phyloP scores from a whole-genome alignment of 495 filamentous ascomycete genomes.

The Penicillium salamii region DNA sequence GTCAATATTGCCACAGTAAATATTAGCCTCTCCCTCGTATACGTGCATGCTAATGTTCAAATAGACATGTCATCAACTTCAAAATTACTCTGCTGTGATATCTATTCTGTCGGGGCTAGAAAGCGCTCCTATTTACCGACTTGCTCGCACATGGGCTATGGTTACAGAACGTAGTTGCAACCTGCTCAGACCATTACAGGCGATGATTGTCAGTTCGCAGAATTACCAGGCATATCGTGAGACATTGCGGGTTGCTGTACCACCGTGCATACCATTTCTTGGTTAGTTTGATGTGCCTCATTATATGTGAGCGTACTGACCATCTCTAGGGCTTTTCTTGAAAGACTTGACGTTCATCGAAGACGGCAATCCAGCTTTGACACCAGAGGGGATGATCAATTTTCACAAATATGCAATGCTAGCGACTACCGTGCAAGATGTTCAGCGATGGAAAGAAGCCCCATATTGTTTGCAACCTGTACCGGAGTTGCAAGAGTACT shows the following conservation, averaged over 20 bases:
- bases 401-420: constrained; percentile 91
- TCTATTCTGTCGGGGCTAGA: constrained; percentile 90
- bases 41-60: background rate
- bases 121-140: constrained; percentile 83
- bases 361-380: constrained; percentile 88
- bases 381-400: constrained; percentile 86
- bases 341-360: constrained; percentile 96
- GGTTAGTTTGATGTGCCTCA: constrained; percentile 51
- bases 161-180: constrained; percentile 70
- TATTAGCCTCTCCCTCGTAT: background rate
- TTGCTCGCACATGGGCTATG: constrained; percentile 83
- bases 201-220: constrained; percentile 85
- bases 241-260: constrained; percentile 72
- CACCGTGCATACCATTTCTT: constrained; percentile 94
- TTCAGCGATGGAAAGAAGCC: constrained; percentile 87
- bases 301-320: constrained; percentile 1
- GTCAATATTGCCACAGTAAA: constrained; percentile 80
- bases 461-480: constrained; percentile 81
- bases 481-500: constrained; percentile 87
- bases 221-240: constrained; percentile 91
- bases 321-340: constrained; percentile 71
- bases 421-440: constrained; percentile 88
- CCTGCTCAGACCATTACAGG: constrained; percentile 75
- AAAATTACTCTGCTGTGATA: constrained; percentile 91
- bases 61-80: constrained; percentile 79